Base-by-base conservation (phyloP, 2,329 filamentous ascomycete species). In the Aspergillus awamori region DNA sequence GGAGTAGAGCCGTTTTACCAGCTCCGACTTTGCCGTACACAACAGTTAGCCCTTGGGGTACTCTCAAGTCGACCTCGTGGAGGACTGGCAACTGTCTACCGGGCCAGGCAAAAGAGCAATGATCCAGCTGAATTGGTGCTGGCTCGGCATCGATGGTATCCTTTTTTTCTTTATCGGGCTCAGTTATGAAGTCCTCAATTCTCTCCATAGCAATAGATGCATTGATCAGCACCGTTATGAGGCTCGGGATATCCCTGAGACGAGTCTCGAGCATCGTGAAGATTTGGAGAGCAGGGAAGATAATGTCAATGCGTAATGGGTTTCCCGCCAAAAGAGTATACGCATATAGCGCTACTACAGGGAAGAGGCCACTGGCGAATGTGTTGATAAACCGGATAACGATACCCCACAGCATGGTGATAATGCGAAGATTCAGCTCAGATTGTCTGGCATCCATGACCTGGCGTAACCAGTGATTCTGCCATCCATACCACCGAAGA, bases 161-260 rank as follows among this genome's bases (percentile, higher is more conserved):
- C 30, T 86, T 84, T 63, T 87, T 88, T 65, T 95, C 87, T 67
- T 92, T 92, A 69, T 97, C 87, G 0, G 91, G 91, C 74, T 97
- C 93, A 0, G 82, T 80, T 91, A 97, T 96, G 77, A 96, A 97
- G 22, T 86, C 84, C 69, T 96, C 90, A 20, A 97, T 92, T 65
- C 93, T 88, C 8, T 85, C 86, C 64, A 96, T 86, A 0, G 93
- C 90, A 17, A 97, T 89, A n/a, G 86, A 88, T 0, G 92, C 91
- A 69, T 96, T 96, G 65, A 96, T 83, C 4, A 94, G 78, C 0
- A 89, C 85, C 0, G 90, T 92, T 47, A 96, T 87, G 8, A 96
- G 79, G 30, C 86, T 82, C 2, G 93, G 93, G 0, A 96, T 78
- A 56, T 93, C 89, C 58, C 88, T 87, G 53, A 97, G 79, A 62